Evolutionary conservation across 2,329 filamentous ascomycete species (phyloP), one percentile per base, ranked within the genome.

Genomic region (Venturia pyrina): DNA sequence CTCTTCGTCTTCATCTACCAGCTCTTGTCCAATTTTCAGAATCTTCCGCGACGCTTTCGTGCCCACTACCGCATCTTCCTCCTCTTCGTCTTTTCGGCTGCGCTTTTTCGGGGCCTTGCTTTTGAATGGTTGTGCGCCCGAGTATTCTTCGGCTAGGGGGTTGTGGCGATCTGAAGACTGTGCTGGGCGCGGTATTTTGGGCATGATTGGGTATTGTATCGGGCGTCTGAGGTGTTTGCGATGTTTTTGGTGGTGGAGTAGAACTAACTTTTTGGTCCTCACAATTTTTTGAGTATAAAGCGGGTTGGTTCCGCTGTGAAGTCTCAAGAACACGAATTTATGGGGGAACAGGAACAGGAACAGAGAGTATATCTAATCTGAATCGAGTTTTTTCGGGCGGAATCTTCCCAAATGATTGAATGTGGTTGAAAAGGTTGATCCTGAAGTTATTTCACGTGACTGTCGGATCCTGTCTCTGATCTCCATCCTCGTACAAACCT

Each of bases 1-100:
- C 43, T 81, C 80, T 66, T 83, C 83, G 65, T 93, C 91, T 75
- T 98, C 93, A 53, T 95, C 91, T 17, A 87, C 88, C 17, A 99
- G 81, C 73, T 96, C 91, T 72, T 93, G 89, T 65, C 93, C 93
- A 71, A 98, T 91, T 70, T 89, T 86, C 68, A 99, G 75, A 74
- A 99, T 99, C 72, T 91, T 92, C 71, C 88, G 85, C 66, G 93
- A 96, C 21, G 93, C 87, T 75, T 91, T 93, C 67, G 92, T 87
- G 76, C 97, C 93, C 68, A 99, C 86, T 73, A 89, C 98, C 68
- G 89, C 86, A 67, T 85, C 83, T 66, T 86, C 83, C 11, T 83
- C 81, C 41, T 84, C 82, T 43, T 86, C 83, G 67, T 85, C 84
- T 62, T 75, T 74, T 65, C 81, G 84, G 76, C 87, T 89, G 69